Conservation (phyloP, 164 flowering plant species). For the Aristolochia fimbriata region DNA sequence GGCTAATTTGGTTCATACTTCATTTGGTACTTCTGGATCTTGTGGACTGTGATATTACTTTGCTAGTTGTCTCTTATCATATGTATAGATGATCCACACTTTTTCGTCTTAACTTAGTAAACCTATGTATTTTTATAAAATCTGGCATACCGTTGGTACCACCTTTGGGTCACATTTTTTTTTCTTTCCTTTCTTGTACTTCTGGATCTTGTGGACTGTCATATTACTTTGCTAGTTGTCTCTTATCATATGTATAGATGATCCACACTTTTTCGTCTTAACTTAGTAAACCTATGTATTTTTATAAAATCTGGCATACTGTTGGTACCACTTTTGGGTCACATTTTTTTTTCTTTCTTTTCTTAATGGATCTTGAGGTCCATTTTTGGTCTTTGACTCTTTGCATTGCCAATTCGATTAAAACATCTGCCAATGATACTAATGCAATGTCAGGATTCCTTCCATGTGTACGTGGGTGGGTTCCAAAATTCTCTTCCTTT, state of each 20-base stretch:
- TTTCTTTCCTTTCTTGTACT: too few species aligned
- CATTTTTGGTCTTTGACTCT: not conserved
- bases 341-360: too few species aligned
- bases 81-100: not conserved
- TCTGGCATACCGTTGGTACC: not conserved
- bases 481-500: not conserved
- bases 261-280: not conserved
- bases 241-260: not conserved
- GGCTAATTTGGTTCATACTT: not conserved
- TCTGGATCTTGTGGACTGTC: not conserved
- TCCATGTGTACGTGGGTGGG: not conserved
- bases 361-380: too few species aligned
- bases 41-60: not conserved
- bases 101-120: not conserved
- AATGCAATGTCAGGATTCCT: not conserved
- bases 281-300: not conserved
- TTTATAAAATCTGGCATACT: not conserved
- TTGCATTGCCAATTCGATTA: not conserved
- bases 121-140: not conserved
- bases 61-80: not conserved
- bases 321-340: too few species aligned
- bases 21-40: not conserved
- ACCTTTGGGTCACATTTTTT: too few species aligned
- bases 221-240: not conserved
- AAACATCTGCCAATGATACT: not conserved